These are phyloP conservation scores for Arabis hirsuta DNA, from an alignment of 345 rosid genomes.

Conservation along the genomic window DNA sequence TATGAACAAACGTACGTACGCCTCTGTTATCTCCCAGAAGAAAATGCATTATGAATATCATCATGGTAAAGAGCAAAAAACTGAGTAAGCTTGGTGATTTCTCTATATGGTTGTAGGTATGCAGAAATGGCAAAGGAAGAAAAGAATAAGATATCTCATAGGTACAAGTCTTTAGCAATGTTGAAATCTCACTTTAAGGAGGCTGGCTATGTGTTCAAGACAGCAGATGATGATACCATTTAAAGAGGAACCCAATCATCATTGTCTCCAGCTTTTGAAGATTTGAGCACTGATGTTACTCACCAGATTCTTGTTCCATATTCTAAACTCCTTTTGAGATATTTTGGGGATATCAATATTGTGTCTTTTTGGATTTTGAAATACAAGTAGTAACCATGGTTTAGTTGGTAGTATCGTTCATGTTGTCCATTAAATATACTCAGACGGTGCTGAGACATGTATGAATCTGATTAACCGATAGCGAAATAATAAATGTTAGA, in stretches of 20 bases:
- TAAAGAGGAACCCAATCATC: slow-evolving; percentile 28
- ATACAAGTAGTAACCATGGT: slow-evolving; percentile 4
- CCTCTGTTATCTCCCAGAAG: neutral
- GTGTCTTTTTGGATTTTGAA: neutral
- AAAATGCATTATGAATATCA: neutral
- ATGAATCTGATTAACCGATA: slow-evolving; percentile 10
- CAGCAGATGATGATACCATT: slow-evolving; percentile 30
- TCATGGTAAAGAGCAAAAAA: neutral
- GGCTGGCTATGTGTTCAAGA: slow-evolving; percentile 62
- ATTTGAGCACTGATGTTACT: neutral
- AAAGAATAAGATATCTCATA: slow-evolving; percentile 92
- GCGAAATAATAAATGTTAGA: slow-evolving; percentile 10
- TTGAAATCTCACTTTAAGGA: slow-evolving; percentile 76
- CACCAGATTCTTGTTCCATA: slow-evolving; percentile 5
- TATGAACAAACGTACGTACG: slow-evolving; percentile 88
- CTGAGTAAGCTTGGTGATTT: slow-evolving; percentile 13
- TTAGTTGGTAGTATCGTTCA: neutral
- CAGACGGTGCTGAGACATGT: slow-evolving; percentile 17
- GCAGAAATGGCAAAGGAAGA: slow-evolving; percentile 95
- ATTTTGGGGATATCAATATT: slow-evolving; percentile 20
- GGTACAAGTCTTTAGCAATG: slow-evolving; percentile 71
- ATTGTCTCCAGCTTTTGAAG: slow-evolving; percentile 14
- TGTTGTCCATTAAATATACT: slow-evolving; percentile 12
- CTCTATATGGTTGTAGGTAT: slow-evolving; percentile 50
- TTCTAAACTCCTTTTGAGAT: slow-evolving; percentile 22